A percentile compares a stretch with the other conserved stretches of the same genome.
These are phyloP conservation scores for Abrus precatorius DNA, from an alignment of 306 rosid genomes.

Conservation along the genomic window DNA sequence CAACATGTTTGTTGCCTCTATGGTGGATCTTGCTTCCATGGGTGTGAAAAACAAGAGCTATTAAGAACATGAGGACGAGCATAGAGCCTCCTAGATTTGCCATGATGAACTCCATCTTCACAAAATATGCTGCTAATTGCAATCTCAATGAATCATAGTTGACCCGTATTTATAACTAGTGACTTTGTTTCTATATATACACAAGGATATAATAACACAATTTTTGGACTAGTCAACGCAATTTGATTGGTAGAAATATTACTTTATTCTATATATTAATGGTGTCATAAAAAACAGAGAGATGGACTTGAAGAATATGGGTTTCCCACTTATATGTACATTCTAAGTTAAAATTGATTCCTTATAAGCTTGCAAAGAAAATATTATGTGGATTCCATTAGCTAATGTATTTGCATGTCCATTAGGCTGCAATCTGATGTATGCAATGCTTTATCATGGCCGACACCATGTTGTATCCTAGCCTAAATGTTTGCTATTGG, in stretches of 20 bases:
- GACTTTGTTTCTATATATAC: background rate
- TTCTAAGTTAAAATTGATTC: background rate
- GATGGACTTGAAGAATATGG: background rate
- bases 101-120: constrained; percentile 45
- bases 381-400: background rate
- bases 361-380: background rate
- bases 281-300: constrained; percentile 3
- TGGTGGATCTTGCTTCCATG: constrained; percentile 41
- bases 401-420: constrained; percentile 6
- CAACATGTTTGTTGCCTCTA: constrained; percentile 39
- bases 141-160: constrained; percentile 14
- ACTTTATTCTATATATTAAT: background rate
- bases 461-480: background rate
- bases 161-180: constrained; percentile 23
- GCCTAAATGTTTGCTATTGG: background rate
- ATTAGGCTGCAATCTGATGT: constrained; percentile 22
- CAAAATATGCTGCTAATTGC: background rate
- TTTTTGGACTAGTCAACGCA: constrained; percentile 40
- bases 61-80: constrained; percentile 49
- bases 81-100: constrained; percentile 41
- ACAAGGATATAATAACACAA: background rate
- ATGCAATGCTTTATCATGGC: constrained; percentile 12
- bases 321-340: background rate
- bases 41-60: constrained; percentile 20
- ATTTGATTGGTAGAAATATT: background rate